Evolutionary conservation across 2,329 filamentous ascomycete species (phyloP), one percentile per base, ranked within the genome.

Genomic region (Diaporthe vaccinii): DNA sequence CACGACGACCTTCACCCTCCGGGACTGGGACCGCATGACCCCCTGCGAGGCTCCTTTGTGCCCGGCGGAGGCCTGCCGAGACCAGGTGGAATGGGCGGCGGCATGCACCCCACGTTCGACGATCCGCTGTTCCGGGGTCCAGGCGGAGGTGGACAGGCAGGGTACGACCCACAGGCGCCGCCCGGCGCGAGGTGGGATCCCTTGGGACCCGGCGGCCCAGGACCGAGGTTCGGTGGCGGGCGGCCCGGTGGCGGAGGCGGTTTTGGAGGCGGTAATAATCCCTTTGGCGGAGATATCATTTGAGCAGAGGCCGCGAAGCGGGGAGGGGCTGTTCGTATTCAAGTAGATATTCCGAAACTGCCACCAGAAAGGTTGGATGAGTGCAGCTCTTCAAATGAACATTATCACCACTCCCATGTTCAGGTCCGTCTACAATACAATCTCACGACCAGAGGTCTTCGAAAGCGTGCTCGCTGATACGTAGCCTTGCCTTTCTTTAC

Each of bases 61-160:
- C 76, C 76, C 9, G 90, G 91, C 41, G 88, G 90, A n/a, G 89
- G 91, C 0, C 83, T 91, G 7, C 87, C 88, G 31, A 85, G 88
- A n/a, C 87, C 88, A 0, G 90, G 91, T 20, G 90, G 92, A 28
- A 89, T 80, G 3, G 80, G 89, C 15, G 92, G 93, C 17, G 97
- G 97, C 0, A 99, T 99, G 97, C 94, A 98, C 84, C 97, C 97
- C 0, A 98, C 96, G 0, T 97, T 98, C 82, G 95, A 98, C 79
- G 96, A 98, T 81, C 95, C 95, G 9, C 84, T 98, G 65, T 98
- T 98, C 81, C 89, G 89, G 8, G 93, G 92, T 0, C 84, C 83
- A 1, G 86, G 82, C 9, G 83, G 87, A 3, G 84, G 84, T 49
- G 86, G 82, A 22, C 84, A 85, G 20, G 83, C 84, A 20, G 87